Evolutionary conservation across 192 early-diverging fungal genomes (phyloP).

Genomic region (Spizellomyces sp.): DNA sequence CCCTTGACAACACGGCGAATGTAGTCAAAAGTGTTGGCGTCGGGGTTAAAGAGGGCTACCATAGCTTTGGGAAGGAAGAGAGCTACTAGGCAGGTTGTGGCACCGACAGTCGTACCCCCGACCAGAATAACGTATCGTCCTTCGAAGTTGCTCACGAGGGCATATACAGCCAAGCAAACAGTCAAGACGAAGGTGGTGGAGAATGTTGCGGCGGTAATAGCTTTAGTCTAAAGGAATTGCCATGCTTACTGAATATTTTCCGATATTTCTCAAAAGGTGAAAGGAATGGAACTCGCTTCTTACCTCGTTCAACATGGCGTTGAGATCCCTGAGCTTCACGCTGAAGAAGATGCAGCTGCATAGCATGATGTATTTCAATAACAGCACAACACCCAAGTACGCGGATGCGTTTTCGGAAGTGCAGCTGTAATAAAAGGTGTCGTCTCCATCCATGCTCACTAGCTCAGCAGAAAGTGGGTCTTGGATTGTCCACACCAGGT

Average conservation of each 20-base stretch:
- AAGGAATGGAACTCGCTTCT: neutral
- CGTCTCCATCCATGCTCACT: conserved; percentile 21
- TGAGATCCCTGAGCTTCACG: conserved; percentile 23
- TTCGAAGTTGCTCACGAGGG: conserved; percentile 16
- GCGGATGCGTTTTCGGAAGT: neutral
- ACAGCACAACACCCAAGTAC: conserved; percentile 14
- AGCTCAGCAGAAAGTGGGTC: conserved; percentile 20
- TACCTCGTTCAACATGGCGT: conserved; percentile 22
- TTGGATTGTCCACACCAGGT: conserved; percentile 18
- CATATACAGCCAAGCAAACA: conserved; percentile 25
- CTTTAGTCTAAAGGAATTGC: conserved; percentile 9
- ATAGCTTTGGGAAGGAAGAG: conserved; percentile 22
- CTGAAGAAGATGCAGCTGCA: conserved; percentile 18
- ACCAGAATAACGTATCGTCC: conserved; percentile 19
- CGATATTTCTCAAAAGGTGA: neutral
- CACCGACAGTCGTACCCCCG: conserved; percentile 17
- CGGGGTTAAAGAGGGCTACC: conserved; percentile 18
- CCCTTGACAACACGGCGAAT: conserved; percentile 5
- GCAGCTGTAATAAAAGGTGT: conserved; percentile 29
- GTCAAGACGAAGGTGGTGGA: conserved; percentile 27
- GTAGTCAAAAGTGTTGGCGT: conserved; percentile 22
- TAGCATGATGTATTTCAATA: conserved; percentile 27
- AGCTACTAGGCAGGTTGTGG: conserved; percentile 5
- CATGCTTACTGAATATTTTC: neutral
- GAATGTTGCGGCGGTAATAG: conserved; percentile 24